Conservation (phyloP, 345 rosid genomes). For the Angophora floribunda region DNA sequence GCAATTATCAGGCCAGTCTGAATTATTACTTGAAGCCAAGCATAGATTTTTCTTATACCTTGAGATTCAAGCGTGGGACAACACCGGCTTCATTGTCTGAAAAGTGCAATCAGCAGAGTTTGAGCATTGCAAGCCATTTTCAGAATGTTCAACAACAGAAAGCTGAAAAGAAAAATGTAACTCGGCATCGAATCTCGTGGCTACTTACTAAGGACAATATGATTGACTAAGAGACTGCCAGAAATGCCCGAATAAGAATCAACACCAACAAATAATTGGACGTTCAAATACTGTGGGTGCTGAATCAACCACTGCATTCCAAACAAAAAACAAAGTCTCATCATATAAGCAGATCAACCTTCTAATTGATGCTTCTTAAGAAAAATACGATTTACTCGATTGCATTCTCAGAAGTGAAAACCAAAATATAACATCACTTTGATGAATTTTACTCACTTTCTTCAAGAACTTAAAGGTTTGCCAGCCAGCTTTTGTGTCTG, state of each 20-base stretch:
- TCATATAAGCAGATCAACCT: background rate
- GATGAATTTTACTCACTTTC: conserved; percentile 8
- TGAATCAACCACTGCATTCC: conserved; percentile 22
- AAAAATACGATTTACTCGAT: background rate
- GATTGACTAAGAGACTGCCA: conserved; percentile 5
- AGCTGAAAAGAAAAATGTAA: background rate
- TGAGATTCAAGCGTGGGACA: conserved; percentile 11
- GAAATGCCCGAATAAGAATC: conserved; percentile 25
- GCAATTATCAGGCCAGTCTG: background rate
- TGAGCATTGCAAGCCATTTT: background rate
- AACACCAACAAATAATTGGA: conserved; percentile 16
- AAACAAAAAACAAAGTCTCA: background rate
- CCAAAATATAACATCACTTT: background rate
- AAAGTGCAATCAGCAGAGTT: background rate
- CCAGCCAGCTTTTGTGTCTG: conserved; percentile 10
- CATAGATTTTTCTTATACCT: background rate
- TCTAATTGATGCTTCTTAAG: background rate
- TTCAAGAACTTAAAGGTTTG: conserved; percentile 11
- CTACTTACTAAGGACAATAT: conserved; percentile 3
- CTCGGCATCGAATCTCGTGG: background rate
- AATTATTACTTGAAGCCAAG: background rate
- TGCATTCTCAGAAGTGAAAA: background rate
- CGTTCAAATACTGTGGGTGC: conserved; percentile 3
- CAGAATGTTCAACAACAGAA: background rate
- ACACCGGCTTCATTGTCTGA: conserved; percentile 8